Conservation (phyloP, 1,284 basidiomycete species). For the Macrocystidia cucumis region DNA sequence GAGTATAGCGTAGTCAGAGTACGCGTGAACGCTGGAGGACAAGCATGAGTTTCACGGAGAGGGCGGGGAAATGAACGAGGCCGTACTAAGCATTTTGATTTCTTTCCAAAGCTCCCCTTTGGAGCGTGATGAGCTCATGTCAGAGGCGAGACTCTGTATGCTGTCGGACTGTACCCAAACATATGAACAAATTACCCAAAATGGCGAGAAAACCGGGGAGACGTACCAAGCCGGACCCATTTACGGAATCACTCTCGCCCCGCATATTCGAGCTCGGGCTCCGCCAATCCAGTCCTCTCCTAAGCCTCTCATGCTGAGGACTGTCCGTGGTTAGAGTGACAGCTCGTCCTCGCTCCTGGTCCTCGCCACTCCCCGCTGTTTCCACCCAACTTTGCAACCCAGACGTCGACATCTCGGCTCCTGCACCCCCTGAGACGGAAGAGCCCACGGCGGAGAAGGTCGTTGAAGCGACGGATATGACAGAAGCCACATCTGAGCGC, state of each 20-base stretch:
- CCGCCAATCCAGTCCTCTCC: conserved; percentile 27
- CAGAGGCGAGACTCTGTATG: conserved; percentile 18
- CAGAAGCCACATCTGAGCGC: conserved; percentile 44
- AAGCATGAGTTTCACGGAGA: conserved; percentile 6
- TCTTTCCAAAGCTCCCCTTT: conserved; percentile 79
- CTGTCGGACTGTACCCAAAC: conserved; percentile 20
- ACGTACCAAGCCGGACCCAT: conserved; percentile 19
- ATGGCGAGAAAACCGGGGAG: conserved; percentile 1
- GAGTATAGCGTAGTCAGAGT: conserved; percentile 84
- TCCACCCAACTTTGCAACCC: conserved; percentile 48
- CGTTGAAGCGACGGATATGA: conserved; percentile 26
- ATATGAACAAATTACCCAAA: neutral
- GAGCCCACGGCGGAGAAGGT: conserved; percentile 15
- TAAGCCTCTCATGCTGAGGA: too few relatives aligned
- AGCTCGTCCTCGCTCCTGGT: too few relatives aligned
- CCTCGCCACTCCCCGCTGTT: conserved; percentile 15
- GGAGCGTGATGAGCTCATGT: conserved; percentile 27
- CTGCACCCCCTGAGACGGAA: conserved; percentile 5
- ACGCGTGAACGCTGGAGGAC: conserved; percentile 67
- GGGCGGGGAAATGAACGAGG: conserved; percentile 3
- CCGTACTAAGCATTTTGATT: conserved; percentile 72
- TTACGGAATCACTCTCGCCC: conserved; percentile 13
- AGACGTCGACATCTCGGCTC: conserved; percentile 16
- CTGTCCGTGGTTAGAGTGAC: too few relatives aligned
- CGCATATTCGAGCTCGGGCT: too few relatives aligned